These are phyloP conservation scores for Inga leiocalycina DNA, from an alignment of 306 rosid species.

Conservation along the genomic window DNA sequence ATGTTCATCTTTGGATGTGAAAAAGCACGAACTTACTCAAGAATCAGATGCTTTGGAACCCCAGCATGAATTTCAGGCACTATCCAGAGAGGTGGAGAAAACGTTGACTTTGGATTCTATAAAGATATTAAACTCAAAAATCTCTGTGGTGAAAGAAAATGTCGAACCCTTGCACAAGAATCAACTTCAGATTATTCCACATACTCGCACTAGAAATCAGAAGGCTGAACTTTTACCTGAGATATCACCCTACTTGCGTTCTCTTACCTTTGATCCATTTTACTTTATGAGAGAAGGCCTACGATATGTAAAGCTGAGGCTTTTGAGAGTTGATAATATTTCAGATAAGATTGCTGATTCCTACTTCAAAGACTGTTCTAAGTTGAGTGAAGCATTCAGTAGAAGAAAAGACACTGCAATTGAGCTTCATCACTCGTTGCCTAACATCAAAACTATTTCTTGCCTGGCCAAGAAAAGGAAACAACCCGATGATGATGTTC, in stretches of 20 bases:
- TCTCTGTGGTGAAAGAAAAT: slow-evolving; percentile 22
- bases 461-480: slow-evolving; percentile 35
- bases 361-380: slow-evolving; percentile 10
- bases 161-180: slow-evolving; percentile 6
- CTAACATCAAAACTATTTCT: slow-evolving; percentile 16
- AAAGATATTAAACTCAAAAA: slow-evolving; percentile 14
- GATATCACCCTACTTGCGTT: not conserved
- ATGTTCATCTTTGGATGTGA: slow-evolving; percentile 30
- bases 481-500: slow-evolving; percentile 24
- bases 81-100: slow-evolving; percentile 1
- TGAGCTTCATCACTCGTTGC: slow-evolving; percentile 8
- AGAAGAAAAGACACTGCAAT: slow-evolving; percentile 13
- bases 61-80: slow-evolving; percentile 29
- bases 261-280: slow-evolving; percentile 27
- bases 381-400: not conserved
- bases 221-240: slow-evolving; percentile 18
- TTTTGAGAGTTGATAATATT: slow-evolving; percentile 20
- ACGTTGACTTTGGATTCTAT: slow-evolving; percentile 18
- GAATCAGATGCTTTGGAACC: slow-evolving; percentile 28
- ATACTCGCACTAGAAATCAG: not conserved
- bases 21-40: slow-evolving; percentile 18
- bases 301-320: slow-evolving; percentile 3
- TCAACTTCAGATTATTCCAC: slow-evolving; percentile 19
- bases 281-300: slow-evolving; percentile 15
- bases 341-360: slow-evolving; percentile 21